These are phyloP conservation scores for Fomitopsis palustris DNA, from an alignment of 1,284 basidiomycete species.

Conservation along the genomic window DNA sequence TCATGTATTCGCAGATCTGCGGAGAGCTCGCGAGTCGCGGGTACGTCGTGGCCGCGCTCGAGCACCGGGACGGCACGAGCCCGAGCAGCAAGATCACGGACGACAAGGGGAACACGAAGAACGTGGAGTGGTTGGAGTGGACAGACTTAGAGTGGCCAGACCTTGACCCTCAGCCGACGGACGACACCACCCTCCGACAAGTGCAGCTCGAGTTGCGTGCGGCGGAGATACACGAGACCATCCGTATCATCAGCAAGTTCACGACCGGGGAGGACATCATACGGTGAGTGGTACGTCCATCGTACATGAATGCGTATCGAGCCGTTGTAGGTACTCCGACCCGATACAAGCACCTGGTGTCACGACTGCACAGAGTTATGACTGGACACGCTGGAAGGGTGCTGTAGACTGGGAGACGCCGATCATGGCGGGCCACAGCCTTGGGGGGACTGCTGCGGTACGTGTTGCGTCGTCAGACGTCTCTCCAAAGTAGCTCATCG, in stretches of 20 bases:
- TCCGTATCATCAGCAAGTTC: neutral
- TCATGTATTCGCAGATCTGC: slow-evolving; percentile 1
- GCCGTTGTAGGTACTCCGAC: neutral
- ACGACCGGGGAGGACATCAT: neutral
- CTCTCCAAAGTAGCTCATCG: neutral
- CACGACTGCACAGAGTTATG: neutral
- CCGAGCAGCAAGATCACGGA: neutral
- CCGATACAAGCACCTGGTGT: neutral
- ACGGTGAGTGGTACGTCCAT: neutral
- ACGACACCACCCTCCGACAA: neutral
- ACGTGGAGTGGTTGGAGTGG: neutral
- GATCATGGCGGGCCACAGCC: neutral
- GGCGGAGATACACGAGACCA: neutral
- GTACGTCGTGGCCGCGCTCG: slow-evolving; percentile 1
- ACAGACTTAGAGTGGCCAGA: neutral
- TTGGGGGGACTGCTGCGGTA: neutral
- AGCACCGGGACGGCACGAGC: neutral
- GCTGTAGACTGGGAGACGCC: neutral
- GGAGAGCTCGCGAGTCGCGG: slow-evolving; percentile 1
- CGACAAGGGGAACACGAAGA: slow-evolving; percentile 1
- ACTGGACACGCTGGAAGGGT: neutral
- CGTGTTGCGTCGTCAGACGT: neutral
- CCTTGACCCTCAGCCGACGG: neutral
- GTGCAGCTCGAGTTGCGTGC: neutral
- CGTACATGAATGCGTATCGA: neutral